Evolutionary conservation across 31 red algal species (phyloP).

Genomic region (Odonthalia washingtoniensis): DNA sequence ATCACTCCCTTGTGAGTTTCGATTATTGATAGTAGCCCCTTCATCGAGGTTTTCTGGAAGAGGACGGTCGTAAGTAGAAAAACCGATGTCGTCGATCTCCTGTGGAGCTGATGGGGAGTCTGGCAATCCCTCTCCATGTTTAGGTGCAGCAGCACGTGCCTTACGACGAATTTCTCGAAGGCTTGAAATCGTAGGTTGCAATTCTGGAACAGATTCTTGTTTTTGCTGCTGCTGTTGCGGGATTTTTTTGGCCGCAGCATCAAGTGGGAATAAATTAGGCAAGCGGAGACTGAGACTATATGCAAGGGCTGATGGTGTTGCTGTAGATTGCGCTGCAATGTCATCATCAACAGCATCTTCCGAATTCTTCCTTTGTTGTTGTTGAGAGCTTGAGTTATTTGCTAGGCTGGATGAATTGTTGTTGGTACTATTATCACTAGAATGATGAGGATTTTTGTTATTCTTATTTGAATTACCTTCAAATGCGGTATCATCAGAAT

Average conservation of each 20-base stretch:
- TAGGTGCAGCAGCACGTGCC: neutral
- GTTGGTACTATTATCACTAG: too few species aligned
- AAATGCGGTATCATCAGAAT: neutral
- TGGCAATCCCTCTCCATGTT: neutral
- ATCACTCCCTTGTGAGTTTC: neutral
- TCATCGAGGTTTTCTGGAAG: slow-evolving; percentile 27
- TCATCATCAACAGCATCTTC: slow-evolving; percentile 22
- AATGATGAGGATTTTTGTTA: too few species aligned
- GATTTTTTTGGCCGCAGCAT: slow-evolving; percentile 10
- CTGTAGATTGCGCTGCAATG: neutral
- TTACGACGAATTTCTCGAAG: slow-evolving; percentile 48
- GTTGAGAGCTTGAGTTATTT: slow-evolving; percentile 18
- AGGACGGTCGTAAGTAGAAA: slow-evolving; percentile 36
- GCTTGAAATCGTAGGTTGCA: slow-evolving; percentile 61
- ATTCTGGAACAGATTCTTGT: slow-evolving; percentile 3
- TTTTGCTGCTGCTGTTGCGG: neutral
- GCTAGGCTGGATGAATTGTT: neutral
- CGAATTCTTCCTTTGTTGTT: neutral
- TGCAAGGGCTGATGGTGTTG: slow-evolving; percentile 40
- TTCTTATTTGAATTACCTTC: too few species aligned
- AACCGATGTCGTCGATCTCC: slow-evolving; percentile 33
- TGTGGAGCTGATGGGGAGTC: neutral
- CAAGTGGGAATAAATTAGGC: slow-evolving; percentile 50
- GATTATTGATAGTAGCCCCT: neutral
- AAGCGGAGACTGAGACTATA: slow-evolving; percentile 43